Evolutionary conservation across 2,329 filamentous ascomycete species (phyloP), one percentile per base, ranked within the genome.

Genomic region (Colletotrichum eremochloae): DNA sequence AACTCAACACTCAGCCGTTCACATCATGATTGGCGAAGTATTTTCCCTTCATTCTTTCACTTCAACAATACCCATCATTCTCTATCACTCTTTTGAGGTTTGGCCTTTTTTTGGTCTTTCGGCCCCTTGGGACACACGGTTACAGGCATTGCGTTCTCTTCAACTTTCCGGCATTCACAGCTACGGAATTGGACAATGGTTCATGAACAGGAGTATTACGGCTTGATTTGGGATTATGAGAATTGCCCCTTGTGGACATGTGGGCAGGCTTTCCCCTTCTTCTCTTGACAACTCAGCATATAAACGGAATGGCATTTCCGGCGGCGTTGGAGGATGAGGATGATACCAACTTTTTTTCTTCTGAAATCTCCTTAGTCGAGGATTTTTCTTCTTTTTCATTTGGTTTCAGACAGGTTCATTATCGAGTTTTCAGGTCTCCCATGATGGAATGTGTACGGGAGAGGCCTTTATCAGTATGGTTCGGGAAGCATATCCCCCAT

Each of bases 271-370:
- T 42, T 20, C 24, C 24, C 36, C 50, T 60, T 67, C 46, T 44
- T 60, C 44, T 71, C 61, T 46, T 33, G 38, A 53, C n/a, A 36
- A 58, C 31, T 48, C 53, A 55, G 66, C 55, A 71, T 63, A 67
- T 67, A 71, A 67, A 67, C 44, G 68, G 71, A 63, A 71, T 31
- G 62, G 68, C 50, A 73, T 73, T 55, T 71, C 38, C 56, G 63
- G 71, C 40, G 71, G 71, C 71, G 71, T 73, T 73, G 58, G 61
- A 44, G 60, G 67, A 60, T n/a, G 50, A 60, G 63, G 69, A 74
- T 68, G 72, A 74, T 73, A 74, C 72, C 73, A 67, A 46, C 63
- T 68, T 44, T 60, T 71, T 50, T 58, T 50, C 55, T 66, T 67
- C 55, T 67, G 67, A 69, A 48, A 48, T 52, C 57, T 65, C 42